Evolutionary conservation across 78 protist species (phyloP).

Genomic region (Monocercomonoides exilis): DNA sequence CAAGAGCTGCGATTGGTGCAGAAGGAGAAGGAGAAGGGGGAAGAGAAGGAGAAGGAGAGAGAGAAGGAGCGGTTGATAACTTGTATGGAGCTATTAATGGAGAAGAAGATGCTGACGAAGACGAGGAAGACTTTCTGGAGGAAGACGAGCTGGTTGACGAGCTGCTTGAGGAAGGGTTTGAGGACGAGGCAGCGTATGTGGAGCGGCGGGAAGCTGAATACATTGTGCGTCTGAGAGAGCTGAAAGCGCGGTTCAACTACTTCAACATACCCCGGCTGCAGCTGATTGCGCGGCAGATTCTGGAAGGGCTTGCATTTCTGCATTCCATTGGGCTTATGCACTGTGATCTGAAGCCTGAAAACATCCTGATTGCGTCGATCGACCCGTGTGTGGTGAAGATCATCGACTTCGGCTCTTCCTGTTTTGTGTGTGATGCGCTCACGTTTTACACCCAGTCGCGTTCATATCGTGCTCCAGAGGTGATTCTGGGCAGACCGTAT

Average conservation of each 20-base stretch:
- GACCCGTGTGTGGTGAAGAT: slow-evolving; percentile 51
- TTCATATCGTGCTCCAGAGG: slow-evolving; percentile 66
- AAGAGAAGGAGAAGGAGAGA: no score
- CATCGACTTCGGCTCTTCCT: slow-evolving; percentile 61
- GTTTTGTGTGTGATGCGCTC: slow-evolving; percentile 48
- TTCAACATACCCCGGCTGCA: slow-evolving; percentile 55
- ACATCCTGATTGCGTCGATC: slow-evolving; percentile 46
- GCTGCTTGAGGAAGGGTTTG: background rate
- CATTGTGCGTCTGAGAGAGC: no score
- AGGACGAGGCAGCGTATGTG: background rate
- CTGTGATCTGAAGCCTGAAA: slow-evolving; percentile 77
- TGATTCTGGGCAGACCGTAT: slow-evolving; percentile 16
- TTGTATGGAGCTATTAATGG: background rate
- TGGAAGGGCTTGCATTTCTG: slow-evolving; percentile 8
- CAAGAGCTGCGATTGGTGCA: no score
- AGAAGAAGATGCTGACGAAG: no score
- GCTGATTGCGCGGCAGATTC: slow-evolving; percentile 37
- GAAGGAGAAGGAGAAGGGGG: no score
- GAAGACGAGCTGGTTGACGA: background rate
- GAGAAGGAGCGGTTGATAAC: background rate
- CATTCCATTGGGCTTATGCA: slow-evolving; percentile 53
- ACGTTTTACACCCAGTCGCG: slow-evolving; percentile 55
- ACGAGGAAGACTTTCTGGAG: background rate
- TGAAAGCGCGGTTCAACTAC: no score
- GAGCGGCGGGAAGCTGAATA: background rate